Evolutionary conservation across 192 early-diverging fungal species (phyloP), one percentile per base, ranked within the genome.

Genomic region (Glomus cerebriforme): DNA sequence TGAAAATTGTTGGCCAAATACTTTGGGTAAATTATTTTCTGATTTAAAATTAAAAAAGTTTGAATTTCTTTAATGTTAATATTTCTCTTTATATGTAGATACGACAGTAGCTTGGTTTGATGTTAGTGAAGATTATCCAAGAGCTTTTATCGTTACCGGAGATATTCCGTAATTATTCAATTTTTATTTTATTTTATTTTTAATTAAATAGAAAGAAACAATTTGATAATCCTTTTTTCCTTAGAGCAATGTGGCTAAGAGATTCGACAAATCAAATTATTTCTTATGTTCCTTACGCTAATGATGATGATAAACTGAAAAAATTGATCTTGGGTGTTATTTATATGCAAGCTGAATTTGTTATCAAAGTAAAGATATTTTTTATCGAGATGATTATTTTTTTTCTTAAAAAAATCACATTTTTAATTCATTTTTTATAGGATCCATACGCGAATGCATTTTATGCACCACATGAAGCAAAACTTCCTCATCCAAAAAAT

Each of bases 371-470:
- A 39, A n/a, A 12, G 8, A 24, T n/a, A 27, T 49, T 3, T 3
- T 27, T 27, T 5, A 10, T 29, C 3, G 8, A 2, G 12, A 27
- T 12, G 27, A 1, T 63, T 63, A 3, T 22, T 19, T 19, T 17
- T 19, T 54, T 22, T 54, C 5, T 22, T 22, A 22, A 54, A 54
- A 22, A 54, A 22, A 19, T 19, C 7, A 26, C 1, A 0, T 29
- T 64, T 29, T 64, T 17, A 15, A 34, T 24, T 29, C 71, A 79
- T 58, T 60, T 82, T 12, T 24, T 72, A 47, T 81, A 82, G 47
- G 75, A 88, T 47, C 85, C 87, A 19, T 92, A 88, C 77, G 86
- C 90, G n/a, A 93, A 93, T 79, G 91, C 92, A 39, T 93, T 89
- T 84, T 79, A 87, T 72, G 84, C 84, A 2, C 90, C 90, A 17